These are phyloP conservation scores for Aspergillaceae sp. DNA, from an alignment of 2,329 filamentous ascomycete genomes.

Conservation along the genomic window DNA sequence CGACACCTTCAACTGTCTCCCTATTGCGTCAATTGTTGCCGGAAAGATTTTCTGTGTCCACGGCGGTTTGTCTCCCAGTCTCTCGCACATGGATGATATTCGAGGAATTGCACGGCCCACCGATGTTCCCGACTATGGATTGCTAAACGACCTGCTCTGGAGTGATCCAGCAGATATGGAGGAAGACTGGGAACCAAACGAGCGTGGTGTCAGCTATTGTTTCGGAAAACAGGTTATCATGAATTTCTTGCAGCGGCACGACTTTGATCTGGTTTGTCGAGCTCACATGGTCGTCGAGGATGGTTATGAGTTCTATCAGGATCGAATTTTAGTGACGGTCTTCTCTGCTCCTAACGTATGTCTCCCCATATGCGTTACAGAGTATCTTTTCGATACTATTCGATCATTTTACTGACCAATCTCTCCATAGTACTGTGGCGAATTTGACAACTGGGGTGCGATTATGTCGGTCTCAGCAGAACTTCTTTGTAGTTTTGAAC, in stretches of 20 bases:
- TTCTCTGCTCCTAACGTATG: slow-evolving; percentile 95
- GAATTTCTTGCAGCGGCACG: slow-evolving; percentile 86
- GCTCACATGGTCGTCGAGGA: slow-evolving; percentile 99
- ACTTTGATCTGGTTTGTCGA: slow-evolving; percentile 94
- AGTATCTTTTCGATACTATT: background rate
- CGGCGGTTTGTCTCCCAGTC: slow-evolving; percentile 81
- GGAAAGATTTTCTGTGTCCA: slow-evolving; percentile 98
- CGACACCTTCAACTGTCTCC: slow-evolving; percentile 90
- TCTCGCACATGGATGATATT: slow-evolving; percentile 97
- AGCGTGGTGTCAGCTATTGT: slow-evolving; percentile 93
- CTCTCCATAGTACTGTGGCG: slow-evolving; percentile 74
- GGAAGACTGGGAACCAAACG: slow-evolving; percentile 94
- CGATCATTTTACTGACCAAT: slow-evolving; percentile 15
- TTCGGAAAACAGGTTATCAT: slow-evolving; percentile 98
- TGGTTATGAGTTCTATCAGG: slow-evolving; percentile 97
- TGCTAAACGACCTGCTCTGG: slow-evolving; percentile 93
- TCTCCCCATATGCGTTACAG: slow-evolving; percentile 12
- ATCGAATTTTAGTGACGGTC: slow-evolving; percentile 88
- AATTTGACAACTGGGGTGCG: slow-evolving; percentile 98
- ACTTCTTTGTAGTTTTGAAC: slow-evolving; percentile 90
- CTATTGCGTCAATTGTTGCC: slow-evolving; percentile 92
- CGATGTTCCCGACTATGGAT: slow-evolving; percentile 91
- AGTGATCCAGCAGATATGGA: slow-evolving; percentile 98
- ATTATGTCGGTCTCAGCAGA: slow-evolving; percentile 97
- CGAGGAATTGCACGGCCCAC: slow-evolving; percentile 91